Conservation (phyloP, 2,329 filamentous ascomycete species). For the Pseudogymnoascus sp. region DNA sequence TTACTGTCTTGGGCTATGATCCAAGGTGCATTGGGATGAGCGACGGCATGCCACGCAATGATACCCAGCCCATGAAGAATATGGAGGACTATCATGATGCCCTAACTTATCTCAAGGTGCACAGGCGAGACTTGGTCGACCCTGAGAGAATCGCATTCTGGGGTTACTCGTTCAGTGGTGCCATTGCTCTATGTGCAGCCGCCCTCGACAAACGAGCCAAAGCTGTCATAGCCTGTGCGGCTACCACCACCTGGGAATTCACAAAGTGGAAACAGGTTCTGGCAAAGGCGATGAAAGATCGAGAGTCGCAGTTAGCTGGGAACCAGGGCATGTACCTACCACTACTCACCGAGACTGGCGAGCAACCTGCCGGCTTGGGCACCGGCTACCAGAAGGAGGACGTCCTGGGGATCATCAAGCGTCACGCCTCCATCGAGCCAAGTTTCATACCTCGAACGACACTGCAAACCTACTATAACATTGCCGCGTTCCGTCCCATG, state of each 20-base stretch:
- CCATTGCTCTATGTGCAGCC: not conserved
- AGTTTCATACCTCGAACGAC: constrained; percentile 22
- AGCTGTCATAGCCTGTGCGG: constrained; percentile 23
- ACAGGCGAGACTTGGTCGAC: not conserved
- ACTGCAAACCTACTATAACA: constrained; percentile 27
- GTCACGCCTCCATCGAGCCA: constrained; percentile 12
- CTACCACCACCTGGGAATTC: not conserved
- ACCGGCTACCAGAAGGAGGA: constrained; percentile 17
- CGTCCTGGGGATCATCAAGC: constrained; percentile 15
- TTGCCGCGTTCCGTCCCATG: constrained; percentile 21
- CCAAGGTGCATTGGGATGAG: not conserved
- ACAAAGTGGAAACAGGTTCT: constrained; percentile 21
- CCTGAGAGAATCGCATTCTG: not conserved
- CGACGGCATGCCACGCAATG: not conserved
- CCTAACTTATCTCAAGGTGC: not conserved
- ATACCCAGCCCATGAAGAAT: not conserved
- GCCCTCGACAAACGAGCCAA: constrained; percentile 27
- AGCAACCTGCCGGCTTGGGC: constrained; percentile 31
- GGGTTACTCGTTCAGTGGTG: not conserved
- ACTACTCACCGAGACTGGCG: constrained; percentile 29
- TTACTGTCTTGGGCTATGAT: constrained; percentile 59
- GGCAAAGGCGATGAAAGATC: constrained; percentile 29
- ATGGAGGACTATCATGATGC: not conserved
- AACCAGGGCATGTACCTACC: constrained; percentile 33
- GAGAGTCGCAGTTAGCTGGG: constrained; percentile 32